Evolutionary conservation across 2,329 filamentous ascomycete genomes (phyloP), one percentile per base, ranked within the genome.

Genomic region (Clonostachys solani): DNA sequence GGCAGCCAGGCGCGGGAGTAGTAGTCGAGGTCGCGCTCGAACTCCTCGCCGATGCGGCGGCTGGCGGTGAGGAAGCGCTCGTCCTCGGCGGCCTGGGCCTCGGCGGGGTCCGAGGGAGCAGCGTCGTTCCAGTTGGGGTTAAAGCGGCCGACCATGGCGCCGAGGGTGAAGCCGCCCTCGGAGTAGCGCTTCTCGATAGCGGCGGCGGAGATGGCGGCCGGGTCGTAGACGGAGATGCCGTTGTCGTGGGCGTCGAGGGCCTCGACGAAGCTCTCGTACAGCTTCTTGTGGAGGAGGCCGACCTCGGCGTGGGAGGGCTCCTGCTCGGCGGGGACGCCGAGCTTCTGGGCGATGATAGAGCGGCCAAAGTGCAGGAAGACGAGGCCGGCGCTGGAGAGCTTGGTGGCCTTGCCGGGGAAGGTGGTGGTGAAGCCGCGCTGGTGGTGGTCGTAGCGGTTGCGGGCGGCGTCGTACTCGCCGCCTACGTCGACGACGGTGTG

Each of bases 401-500:
- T 96, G 54, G 94, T 99, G 46, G 71, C 66, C 60, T 87, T 87
- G 50, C 81, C 81, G 17, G 92, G 91, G 71, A 99, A 99, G 42
- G 86, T 90, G 48, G 87, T 86, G 50, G 72, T 70, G 75, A 99
- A 99, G 62, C 84, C 85, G 54, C 92, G 90, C 77, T 99, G 94
- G 78, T 99, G 94, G 74, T 99, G 94, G 71, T 99, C 94, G 76
- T 89, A 99, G 59, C 92, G 87, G 69, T 90, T 83, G 54, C 70
- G 71, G 44, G 73, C 66, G 47, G 88, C 72, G 62, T 96, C 87
- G 72, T 99, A 97, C 67, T 92, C 88, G 59, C 92, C 92, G 62
- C 92, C 92, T n/a, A 97, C 94, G 63, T 99, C 94, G 57, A 97
- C 92, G 49, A 99, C 92, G 47, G 90, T 96, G 74, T 96, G 89